Evolutionary conservation across 179 eudicot species (phyloP).

Genomic region (Beta corolliflora): DNA sequence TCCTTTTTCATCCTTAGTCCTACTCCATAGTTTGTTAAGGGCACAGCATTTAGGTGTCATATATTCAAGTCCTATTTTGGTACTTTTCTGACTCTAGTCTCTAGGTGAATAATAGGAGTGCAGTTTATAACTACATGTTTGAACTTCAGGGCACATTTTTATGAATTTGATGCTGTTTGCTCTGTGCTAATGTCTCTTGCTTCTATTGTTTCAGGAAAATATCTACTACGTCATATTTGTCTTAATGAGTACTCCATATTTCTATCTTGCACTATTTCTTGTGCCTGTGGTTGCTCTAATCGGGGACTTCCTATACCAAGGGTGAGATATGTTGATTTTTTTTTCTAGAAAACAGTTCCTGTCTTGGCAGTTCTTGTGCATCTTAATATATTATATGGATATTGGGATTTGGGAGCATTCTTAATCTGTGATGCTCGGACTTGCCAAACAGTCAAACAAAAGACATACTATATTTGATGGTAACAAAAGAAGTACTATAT

Average conservation of each 20-base stretch:
- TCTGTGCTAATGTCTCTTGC: background rate
- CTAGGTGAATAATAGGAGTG: background rate
- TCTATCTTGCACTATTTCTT: slow-evolving; percentile 68
- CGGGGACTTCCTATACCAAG: slow-evolving; percentile 78
- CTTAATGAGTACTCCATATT: slow-evolving; percentile 79
- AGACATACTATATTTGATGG: too few species aligned
- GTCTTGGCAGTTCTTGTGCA: background rate
- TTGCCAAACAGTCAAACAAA: too few species aligned
- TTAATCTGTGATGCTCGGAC: too few species aligned
- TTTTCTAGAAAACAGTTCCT: background rate
- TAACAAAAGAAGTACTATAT: too few species aligned
- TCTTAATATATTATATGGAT: background rate
- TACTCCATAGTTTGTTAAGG: background rate
- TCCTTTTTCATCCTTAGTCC: background rate
- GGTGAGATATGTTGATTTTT: slow-evolving; percentile 43
- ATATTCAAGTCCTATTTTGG: background rate
- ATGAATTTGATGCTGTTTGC: slow-evolving; percentile 10
- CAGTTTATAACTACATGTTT: background rate
- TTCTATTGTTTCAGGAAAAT: slow-evolving; percentile 55
- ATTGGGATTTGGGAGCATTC: too few species aligned
- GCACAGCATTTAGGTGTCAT: background rate
- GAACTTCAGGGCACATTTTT: background rate
- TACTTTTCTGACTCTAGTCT: background rate
- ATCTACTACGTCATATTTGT: slow-evolving; percentile 63
- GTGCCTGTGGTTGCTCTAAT: slow-evolving; percentile 84